Evolutionary conservation across 257 asterid genomes (phyloP).

Genomic region (Cinchona pubescens): DNA sequence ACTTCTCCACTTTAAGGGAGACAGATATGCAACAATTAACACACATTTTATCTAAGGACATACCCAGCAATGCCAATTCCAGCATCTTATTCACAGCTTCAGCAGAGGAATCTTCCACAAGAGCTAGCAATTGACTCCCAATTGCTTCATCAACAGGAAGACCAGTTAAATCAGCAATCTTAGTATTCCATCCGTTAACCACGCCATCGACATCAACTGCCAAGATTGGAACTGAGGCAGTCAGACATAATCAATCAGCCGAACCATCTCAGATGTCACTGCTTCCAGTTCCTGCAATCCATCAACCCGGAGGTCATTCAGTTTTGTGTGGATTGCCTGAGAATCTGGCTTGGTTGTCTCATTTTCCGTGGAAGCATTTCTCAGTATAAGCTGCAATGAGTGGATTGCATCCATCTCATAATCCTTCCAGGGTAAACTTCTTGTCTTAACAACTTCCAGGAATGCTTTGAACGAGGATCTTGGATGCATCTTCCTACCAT

Average conservation of each 20-base stretch:
- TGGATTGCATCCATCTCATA: constrained; percentile 95
- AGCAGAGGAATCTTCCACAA: constrained; percentile 79
- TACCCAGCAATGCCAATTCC: constrained; percentile 71
- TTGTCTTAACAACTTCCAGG: constrained; percentile 73
- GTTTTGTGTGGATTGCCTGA: constrained; percentile 52
- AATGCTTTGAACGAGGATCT: constrained; percentile 89
- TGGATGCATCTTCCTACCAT: constrained; percentile 84
- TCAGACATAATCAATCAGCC: constrained; percentile 86
- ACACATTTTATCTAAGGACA: background rate
- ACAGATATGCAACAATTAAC: background rate
- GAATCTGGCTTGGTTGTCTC: constrained; percentile 36
- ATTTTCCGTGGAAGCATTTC: constrained; percentile 64
- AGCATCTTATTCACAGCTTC: constrained; percentile 72
- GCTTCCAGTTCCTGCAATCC: constrained; percentile 87
- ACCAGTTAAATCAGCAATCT: constrained; percentile 75
- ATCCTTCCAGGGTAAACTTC: constrained; percentile 90
- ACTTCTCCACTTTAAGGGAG: background rate
- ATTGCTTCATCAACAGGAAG: constrained; percentile 77
- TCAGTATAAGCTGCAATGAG: constrained; percentile 83
- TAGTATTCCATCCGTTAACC: constrained; percentile 92
- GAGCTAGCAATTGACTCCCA: constrained; percentile 65
- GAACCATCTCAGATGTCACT: constrained; percentile 86
- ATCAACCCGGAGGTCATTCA: constrained; percentile 68
- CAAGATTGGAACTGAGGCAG: constrained; percentile 86
- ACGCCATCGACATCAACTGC: constrained; percentile 81